These are phyloP conservation scores for Lecanosticta acicola DNA, from an alignment of 2,329 filamentous ascomycete genomes.

Conservation along the genomic window DNA sequence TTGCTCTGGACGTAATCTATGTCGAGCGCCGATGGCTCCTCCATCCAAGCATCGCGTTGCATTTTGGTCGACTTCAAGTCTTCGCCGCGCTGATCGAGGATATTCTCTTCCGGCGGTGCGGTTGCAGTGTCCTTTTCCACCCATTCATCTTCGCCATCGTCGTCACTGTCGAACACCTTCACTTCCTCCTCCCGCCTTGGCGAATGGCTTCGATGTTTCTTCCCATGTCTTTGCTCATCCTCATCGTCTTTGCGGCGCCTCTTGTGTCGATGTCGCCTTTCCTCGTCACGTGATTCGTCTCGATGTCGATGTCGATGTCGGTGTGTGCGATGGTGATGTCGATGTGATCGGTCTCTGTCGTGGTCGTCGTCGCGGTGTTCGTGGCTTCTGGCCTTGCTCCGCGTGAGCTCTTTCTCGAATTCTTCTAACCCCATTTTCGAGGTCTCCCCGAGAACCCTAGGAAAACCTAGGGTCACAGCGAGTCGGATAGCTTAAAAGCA, in stretches of 20 bases:
- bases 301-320: constrained; percentile 42
- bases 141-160: constrained; percentile 45
- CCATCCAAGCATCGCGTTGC: constrained; percentile 90
- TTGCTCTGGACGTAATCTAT: constrained; percentile 72
- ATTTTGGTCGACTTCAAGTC: constrained; percentile 37
- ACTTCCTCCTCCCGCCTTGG: constrained; percentile 22
- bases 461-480: no score
- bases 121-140: constrained; percentile 41
- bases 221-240: constrained; percentile 25
- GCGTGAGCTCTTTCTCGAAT: constrained; percentile 71
- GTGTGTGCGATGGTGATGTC: constrained; percentile 19
- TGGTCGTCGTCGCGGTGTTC: constrained; percentile 37
- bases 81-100: constrained; percentile 39
- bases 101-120: constrained; percentile 39
- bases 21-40: constrained; percentile 71
- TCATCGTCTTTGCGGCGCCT: constrained; percentile 30
- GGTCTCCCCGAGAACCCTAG: no score
- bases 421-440: constrained; percentile 57
- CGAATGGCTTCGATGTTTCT: constrained; percentile 16
- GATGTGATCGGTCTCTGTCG: constrained; percentile 26
- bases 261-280: constrained; percentile 39
- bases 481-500: no score
- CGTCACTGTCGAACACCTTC: constrained; percentile 35
- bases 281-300: constrained; percentile 13
- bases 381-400: constrained; percentile 54